A percentile compares a stretch with the other conserved stretches of the same genome.
Evolutionary conservation across 768 basidiomycete species (phyloP).

Genomic region (Phanerochaete carnosa): DNA sequence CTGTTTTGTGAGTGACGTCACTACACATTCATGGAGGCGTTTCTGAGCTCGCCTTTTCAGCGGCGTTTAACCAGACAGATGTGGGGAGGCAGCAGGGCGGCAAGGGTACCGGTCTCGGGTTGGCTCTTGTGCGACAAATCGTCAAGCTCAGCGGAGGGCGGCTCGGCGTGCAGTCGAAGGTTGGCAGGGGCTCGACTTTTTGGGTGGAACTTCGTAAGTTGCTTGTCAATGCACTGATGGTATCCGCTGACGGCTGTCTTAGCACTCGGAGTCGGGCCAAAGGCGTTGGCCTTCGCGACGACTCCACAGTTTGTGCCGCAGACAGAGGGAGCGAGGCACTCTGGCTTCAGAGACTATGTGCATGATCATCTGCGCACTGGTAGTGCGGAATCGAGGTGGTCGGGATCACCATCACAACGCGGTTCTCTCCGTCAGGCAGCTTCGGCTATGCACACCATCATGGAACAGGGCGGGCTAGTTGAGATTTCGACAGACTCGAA

Average conservation of each 20-base stretch:
- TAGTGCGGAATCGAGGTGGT: not conserved
- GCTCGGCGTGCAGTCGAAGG: constrained; percentile 38
- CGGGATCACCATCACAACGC: not conserved
- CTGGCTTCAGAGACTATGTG: not conserved
- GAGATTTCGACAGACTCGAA: constrained; percentile 50
- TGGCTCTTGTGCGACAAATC: constrained; percentile 51
- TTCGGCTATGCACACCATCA: constrained; percentile 58
- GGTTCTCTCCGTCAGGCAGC: constrained; percentile 22
- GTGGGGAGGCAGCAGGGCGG: constrained; percentile 64
- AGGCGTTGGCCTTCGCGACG: constrained; percentile 33
- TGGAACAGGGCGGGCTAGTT: constrained; percentile 65
- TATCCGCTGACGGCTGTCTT: not conserved
- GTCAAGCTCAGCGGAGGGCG: constrained; percentile 48
- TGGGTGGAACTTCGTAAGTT: constrained; percentile 69
- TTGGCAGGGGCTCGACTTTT: constrained; percentile 75
- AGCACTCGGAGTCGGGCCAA: constrained; percentile 61
- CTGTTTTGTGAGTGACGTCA: constrained; percentile 58
- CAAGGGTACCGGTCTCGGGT: constrained; percentile 53
- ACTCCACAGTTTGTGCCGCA: not conserved
- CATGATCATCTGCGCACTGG: not conserved
- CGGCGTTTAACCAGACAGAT: constrained; percentile 77
- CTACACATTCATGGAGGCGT: not conserved
- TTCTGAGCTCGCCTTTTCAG: constrained; percentile 28
- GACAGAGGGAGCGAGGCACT: too few species aligned
- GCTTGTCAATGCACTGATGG: not conserved